Evolutionary conservation across 2,329 filamentous ascomycete genomes (phyloP).

Genomic region (Aureobasidium zeae): DNA sequence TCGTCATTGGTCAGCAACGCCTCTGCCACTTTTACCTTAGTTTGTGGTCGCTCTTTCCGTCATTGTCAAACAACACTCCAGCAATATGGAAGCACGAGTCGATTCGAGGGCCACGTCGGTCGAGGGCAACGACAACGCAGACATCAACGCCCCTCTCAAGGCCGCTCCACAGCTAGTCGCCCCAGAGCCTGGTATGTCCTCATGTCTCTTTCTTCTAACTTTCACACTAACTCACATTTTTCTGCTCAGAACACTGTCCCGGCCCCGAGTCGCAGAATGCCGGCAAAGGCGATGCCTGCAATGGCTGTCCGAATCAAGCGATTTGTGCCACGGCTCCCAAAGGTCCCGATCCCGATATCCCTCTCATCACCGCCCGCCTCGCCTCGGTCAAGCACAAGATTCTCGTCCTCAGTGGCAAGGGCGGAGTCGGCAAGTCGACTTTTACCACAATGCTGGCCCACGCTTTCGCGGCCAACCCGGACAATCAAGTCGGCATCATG

Average conservation of each 20-base stretch:
- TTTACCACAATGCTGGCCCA: conserved; percentile 83
- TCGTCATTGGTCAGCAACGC: background rate
- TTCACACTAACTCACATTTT: background rate
- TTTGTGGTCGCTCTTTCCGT: too few relatives aligned
- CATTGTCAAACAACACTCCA: background rate
- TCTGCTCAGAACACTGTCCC: conserved; percentile 70
- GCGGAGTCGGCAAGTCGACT: conserved; percentile 92
- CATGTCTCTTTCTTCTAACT: background rate
- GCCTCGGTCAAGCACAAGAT: conserved; percentile 82
- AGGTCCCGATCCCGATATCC: conserved; percentile 89
- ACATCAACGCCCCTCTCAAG: conserved; percentile 67
- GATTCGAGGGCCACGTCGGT: conserved; percentile 67
- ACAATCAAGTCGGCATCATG: conserved; percentile 82
- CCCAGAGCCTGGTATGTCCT: conserved; percentile 62
- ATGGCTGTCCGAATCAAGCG: conserved; percentile 87
- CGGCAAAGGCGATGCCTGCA: conserved; percentile 69
- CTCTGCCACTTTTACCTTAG: too few relatives aligned
- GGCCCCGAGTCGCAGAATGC: conserved; percentile 70
- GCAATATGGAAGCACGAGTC: background rate
- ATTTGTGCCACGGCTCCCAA: conserved; percentile 94
- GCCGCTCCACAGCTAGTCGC: conserved; percentile 77
- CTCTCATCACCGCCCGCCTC: conserved; percentile 75
- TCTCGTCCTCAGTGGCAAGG: conserved; percentile 85
- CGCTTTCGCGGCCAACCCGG: conserved; percentile 73
- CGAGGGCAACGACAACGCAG: conserved; percentile 60